Evolutionary conservation across 495 filamentous ascomycete genomes (phyloP), one percentile per base, ranked within the genome.

Genomic region (Penicillium diatomitis): DNA sequence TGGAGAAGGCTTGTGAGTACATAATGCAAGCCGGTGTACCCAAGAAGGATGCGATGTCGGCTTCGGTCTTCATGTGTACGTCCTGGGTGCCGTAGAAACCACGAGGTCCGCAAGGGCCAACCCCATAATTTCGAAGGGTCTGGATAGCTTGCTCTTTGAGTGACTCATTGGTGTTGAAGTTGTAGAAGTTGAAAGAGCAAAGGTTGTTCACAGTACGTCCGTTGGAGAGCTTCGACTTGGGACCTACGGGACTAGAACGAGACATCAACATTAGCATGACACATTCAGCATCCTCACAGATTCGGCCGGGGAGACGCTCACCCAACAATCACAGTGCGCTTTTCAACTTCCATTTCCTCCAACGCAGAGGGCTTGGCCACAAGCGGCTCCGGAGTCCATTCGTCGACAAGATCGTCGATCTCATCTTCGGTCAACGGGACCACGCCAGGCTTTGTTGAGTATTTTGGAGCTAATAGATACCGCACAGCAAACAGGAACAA

Each of bases 61-160:
- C 84, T 66, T 99, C 94, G 2, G 87, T 87, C 71, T 91, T 88
- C 81, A 96, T 89, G 66, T 99, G 94, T 12, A 99, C 90, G 69
- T 99, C 92, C 62, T 99, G 94, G 28, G 87, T 97, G 46, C 90
- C 92, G 71, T 99, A 99, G 71, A 99, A 99, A 34, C 91, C 88
- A 9, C 92, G 91, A 3, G 92, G 92, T 33, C 90, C 90, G 67
- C 92, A 99, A 44, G 92, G 90, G 20, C 92, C 92, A 34, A 97
- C 94, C 38, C 92, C 92, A 58, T 99, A 97, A 50, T 83, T 91
- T 44, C 91, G 87, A 28, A 99, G 78, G 5, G 90, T 92, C 60
- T 89, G 84, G 52, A 97, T 88, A 0, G 90, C 92, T 62, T 94
- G 90, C 46, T 96, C 89, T 62, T 95, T 96, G 56, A 99, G 79